Conservation (phyloP, 345 rosid species). For the Rhodamnia argentea region DNA sequence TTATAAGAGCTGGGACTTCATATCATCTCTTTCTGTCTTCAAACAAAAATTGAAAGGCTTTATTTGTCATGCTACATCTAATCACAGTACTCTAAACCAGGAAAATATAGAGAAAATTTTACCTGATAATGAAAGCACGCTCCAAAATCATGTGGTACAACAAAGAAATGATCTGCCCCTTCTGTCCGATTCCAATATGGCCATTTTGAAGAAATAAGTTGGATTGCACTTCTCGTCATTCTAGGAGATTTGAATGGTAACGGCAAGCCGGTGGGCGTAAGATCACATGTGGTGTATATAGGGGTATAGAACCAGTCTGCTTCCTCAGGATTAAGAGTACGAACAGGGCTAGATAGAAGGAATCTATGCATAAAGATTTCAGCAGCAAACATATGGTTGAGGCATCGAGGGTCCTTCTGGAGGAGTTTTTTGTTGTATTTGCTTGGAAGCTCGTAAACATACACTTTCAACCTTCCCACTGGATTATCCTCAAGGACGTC, state of each 20-base stretch:
- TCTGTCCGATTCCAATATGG: conserved; percentile 92
- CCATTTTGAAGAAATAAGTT: conserved; percentile 75
- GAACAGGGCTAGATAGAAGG: conserved; percentile 81
- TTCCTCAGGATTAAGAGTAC: conserved; percentile 76
- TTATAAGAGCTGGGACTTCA: background rate
- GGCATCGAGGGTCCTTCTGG: conserved; percentile 92
- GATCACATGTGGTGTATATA: conserved; percentile 86
- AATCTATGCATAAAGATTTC: conserved; percentile 91
- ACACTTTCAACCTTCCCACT: conserved; percentile 84
- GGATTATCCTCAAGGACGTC: conserved; percentile 96
- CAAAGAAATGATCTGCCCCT: conserved; percentile 95
- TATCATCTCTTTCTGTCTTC: background rate
- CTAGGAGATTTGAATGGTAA: conserved; percentile 93
- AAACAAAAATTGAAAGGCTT: background rate
- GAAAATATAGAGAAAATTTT: background rate
- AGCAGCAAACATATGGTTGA: conserved; percentile 94
- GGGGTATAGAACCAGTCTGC: conserved; percentile 98
- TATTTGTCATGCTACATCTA: background rate
- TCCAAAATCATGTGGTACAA: conserved; percentile 94
- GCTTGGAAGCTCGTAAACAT: conserved; percentile 87
- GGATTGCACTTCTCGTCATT: conserved; percentile 90
- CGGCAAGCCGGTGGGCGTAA: conserved; percentile 90
- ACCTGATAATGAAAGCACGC: conserved; percentile 96
- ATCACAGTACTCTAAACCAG: background rate
- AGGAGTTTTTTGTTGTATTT: conserved; percentile 87